phyloP scores from a whole-genome alignment of 75 land plant species.

The Chamaecyparis obtusa region DNA sequence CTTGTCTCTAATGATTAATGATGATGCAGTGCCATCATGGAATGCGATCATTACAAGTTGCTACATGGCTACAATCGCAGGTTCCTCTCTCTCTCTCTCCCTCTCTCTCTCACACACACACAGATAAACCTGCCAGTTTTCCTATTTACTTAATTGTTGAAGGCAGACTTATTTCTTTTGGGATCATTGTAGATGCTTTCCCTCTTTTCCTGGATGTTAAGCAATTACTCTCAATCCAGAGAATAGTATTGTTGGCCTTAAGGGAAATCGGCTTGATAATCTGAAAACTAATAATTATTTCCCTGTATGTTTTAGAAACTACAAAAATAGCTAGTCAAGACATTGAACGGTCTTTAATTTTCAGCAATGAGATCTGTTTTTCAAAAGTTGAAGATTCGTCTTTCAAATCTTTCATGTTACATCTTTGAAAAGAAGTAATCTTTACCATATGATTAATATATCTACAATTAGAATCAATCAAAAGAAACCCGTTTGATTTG shows the following conservation, averaged over 20 bases:
- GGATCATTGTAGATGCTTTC: background rate
- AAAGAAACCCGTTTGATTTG: background rate
- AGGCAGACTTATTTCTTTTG: background rate
- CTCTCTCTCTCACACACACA: too few species aligned
- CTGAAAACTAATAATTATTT: background rate
- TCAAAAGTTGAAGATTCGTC: background rate
- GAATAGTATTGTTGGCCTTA: background rate
- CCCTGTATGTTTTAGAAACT: background rate
- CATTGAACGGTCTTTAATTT: background rate
- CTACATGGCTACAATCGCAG: slow-evolving; percentile 93
- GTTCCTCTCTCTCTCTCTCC: slow-evolving; percentile 28
- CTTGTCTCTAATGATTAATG: background rate
- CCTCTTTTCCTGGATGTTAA: background rate
- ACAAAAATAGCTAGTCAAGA: background rate
- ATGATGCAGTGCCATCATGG: slow-evolving; percentile 97
- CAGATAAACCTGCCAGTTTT: background rate
- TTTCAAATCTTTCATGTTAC: background rate
- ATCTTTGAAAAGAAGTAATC: background rate
- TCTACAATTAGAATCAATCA: background rate
- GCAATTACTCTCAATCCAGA: background rate
- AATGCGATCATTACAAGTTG: slow-evolving; percentile 86
- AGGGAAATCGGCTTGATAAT: background rate
- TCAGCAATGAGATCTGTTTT: background rate
- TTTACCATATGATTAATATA: background rate
- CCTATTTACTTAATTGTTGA: background rate